Percentiles rank a stretch among this genome's conserved stretches.
Evolutionary conservation across 2,329 filamentous ascomycete genomes (phyloP).

Genomic region (Verticillium isaacii): DNA sequence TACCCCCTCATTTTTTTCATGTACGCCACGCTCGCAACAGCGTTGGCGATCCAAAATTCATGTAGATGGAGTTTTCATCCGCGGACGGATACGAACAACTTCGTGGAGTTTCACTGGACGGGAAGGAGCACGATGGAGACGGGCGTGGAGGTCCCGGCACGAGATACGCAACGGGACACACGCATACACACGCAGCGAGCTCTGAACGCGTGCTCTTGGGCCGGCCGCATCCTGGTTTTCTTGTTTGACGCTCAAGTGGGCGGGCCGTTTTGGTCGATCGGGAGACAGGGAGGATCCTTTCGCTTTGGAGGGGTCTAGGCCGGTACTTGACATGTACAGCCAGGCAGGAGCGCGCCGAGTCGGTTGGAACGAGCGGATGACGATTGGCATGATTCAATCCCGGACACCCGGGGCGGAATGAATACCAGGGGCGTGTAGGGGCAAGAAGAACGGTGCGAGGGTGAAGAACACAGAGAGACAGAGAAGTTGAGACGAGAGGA

Average conservation of each 20-base stretch:
- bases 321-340: slow-evolving; percentile 3
- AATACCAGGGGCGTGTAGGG: slow-evolving; percentile 11
- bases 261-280: slow-evolving; percentile 3
- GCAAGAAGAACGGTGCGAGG: slow-evolving; percentile 3
- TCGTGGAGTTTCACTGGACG: background rate
- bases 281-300: slow-evolving; percentile 2
- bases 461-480: background rate
- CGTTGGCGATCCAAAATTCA: slow-evolving; percentile 14
- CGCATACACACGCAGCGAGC: background rate
- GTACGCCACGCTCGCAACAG: slow-evolving; percentile 14
- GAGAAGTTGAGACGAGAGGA: slow-evolving; percentile 3
- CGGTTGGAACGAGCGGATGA: background rate
- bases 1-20: slow-evolving; percentile 10
- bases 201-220: background rate
- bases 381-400: background rate
- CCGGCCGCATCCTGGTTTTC: background rate
- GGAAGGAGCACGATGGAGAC: background rate
- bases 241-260: background rate
- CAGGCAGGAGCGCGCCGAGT: slow-evolving; percentile 1
- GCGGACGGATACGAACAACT: slow-evolving; percentile 5
- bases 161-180: background rate
- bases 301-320: slow-evolving; percentile 1
- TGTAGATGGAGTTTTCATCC: slow-evolving; percentile 15
- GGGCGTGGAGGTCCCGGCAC: background rate
- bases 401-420: background rate